phyloP scores from a whole-genome alignment of 257 asterid genomes.

The Solanum neorickii region DNA sequence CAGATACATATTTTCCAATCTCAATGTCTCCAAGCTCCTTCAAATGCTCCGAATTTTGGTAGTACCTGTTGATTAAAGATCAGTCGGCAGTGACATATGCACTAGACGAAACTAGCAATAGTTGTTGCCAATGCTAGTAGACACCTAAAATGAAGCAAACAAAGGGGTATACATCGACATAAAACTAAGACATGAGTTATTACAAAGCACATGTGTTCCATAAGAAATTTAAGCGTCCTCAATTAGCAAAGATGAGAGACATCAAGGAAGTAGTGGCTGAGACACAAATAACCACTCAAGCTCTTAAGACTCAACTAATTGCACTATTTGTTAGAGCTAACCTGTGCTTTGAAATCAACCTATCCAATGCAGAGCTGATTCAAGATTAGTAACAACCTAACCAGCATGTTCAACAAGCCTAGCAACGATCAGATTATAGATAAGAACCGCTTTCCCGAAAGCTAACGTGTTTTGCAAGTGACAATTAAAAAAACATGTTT shows the following conservation, averaged over 20 bases:
- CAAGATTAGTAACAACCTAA: background rate
- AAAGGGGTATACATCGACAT: background rate
- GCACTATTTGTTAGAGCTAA: background rate
- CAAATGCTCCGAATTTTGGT: constrained; percentile 87
- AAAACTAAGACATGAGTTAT: background rate
- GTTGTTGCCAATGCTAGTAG: background rate
- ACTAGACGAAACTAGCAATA: background rate
- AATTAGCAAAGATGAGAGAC: background rate
- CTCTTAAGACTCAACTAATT: background rate
- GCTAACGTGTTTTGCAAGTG: background rate
- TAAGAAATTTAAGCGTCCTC: background rate
- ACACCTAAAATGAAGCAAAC: background rate
- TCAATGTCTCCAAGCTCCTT: constrained; percentile 95
- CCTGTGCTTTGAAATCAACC: background rate
- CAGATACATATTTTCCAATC: constrained; percentile 93
- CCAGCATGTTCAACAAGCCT: background rate
- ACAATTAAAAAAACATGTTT: background rate
- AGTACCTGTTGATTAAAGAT: constrained; percentile 67
- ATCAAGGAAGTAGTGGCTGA: background rate
- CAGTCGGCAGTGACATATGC: constrained; percentile 18
- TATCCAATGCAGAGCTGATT: background rate
- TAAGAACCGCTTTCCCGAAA: background rate
- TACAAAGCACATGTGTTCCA: background rate
- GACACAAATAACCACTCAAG: background rate
- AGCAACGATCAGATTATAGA: background rate